These are phyloP conservation scores for Hypoxylon sp. DNA, from an alignment of 2,329 filamentous ascomycete species.

Conservation along the genomic window DNA sequence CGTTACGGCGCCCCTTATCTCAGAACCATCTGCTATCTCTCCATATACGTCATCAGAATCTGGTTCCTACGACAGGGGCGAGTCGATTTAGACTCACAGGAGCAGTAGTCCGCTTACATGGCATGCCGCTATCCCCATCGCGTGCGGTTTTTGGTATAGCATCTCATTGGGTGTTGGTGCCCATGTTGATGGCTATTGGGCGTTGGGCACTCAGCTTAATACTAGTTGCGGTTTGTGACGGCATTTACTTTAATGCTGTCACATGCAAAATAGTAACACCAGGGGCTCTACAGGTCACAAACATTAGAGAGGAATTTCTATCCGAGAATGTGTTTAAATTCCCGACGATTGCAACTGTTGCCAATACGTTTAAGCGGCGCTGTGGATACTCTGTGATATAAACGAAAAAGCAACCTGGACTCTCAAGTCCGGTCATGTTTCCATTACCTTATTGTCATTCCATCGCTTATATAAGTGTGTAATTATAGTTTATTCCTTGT, in stretches of 20 bases:
- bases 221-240: constrained; percentile 33
- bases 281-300: constrained; percentile 25
- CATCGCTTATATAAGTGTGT: neutral
- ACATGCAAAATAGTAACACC: constrained; percentile 24
- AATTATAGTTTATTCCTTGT: neutral
- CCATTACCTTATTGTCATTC: neutral
- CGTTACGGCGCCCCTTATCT: constrained; percentile 34
- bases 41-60: constrained; percentile 31
- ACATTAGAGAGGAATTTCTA: constrained; percentile 9
- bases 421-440: neutral
- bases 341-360: constrained; percentile 10
- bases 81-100: constrained; percentile 31
- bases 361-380: constrained; percentile 3
- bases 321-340: constrained; percentile 1
- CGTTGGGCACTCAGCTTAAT: constrained; percentile 16
- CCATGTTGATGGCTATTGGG: constrained; percentile 38
- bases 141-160: constrained; percentile 28
- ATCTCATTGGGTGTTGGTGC: constrained; percentile 32
- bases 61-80: constrained; percentile 11
- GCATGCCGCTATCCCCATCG: constrained; percentile 30
- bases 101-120: constrained; percentile 26
- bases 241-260: constrained; percentile 26
- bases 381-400: constrained; percentile 21
- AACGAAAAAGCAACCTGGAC: constrained; percentile 5
- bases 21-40: neutral